Evolutionary conservation across 1,284 basidiomycete genomes (phyloP).

Genomic region (Sporisorium iseilematis-ciliati): DNA sequence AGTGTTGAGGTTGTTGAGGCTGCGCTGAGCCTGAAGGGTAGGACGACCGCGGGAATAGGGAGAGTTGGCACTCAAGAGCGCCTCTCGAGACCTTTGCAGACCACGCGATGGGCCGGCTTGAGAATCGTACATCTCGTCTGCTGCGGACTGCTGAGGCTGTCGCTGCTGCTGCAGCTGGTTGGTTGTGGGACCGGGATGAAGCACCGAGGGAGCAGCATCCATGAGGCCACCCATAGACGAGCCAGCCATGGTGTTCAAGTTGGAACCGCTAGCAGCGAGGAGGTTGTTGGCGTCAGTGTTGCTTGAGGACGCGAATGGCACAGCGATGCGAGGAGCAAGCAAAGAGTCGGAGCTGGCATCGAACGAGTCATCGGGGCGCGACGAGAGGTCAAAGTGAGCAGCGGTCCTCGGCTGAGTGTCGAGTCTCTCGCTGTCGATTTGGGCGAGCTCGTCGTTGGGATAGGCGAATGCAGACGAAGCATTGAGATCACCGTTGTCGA

Average conservation of each 20-base stretch:
- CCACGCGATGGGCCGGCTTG: constrained; percentile 47
- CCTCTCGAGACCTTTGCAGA: constrained; percentile 28
- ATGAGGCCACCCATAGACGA: constrained; percentile 15
- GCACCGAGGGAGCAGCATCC: constrained; percentile 36
- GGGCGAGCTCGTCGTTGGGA: constrained; percentile 21
- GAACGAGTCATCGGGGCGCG: constrained; percentile 22
- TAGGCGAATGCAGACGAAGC: constrained; percentile 30
- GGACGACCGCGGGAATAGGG: constrained; percentile 34
- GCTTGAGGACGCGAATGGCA: constrained; percentile 2
- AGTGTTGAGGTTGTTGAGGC: constrained; percentile 20
- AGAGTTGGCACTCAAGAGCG: constrained; percentile 24
- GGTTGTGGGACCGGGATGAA: constrained; percentile 26
- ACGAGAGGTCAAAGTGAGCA: constrained; percentile 21
- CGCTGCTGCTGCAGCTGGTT: constrained; percentile 27
- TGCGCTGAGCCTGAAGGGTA: constrained; percentile 19
- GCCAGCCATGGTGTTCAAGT: constrained; percentile 11
- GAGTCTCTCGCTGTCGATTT: constrained; percentile 20
- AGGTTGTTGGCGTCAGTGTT: constrained; percentile 6
- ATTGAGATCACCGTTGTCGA: constrained; percentile 20
- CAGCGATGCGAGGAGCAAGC: constrained; percentile 11
- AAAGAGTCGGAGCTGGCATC: constrained; percentile 20
- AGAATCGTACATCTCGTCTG: constrained; percentile 36
- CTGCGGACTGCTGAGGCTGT: constrained; percentile 7
- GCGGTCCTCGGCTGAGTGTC: constrained; percentile 36
- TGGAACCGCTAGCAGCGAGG: constrained; percentile 4